phyloP scores from a whole-genome alignment of 2,329 filamentous ascomycete genomes.

The Aspergillus eucalypticola region DNA sequence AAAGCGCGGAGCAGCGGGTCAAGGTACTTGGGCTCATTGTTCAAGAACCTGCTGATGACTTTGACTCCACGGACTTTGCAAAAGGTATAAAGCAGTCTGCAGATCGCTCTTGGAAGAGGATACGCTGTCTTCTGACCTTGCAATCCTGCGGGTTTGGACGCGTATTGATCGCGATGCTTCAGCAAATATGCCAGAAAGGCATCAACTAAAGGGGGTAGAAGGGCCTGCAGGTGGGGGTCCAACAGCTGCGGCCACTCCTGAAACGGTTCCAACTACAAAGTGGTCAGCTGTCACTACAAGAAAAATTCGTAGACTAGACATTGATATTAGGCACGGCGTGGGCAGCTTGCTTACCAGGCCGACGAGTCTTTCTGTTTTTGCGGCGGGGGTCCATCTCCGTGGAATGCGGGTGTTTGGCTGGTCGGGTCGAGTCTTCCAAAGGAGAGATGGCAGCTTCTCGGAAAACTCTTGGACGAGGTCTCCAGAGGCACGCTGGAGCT shows the following conservation, averaged over 20 bases:
- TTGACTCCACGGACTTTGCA: slow-evolving; percentile 95
- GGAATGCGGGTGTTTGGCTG: slow-evolving; percentile 30
- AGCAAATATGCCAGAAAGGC: slow-evolving; percentile 70
- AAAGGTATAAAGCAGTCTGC: slow-evolving; percentile 79
- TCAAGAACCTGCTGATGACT: slow-evolving; percentile 85
- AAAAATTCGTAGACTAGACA: slow-evolving; percentile 9
- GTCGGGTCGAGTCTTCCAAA: slow-evolving; percentile 39
- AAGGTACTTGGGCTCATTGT: slow-evolving; percentile 82
- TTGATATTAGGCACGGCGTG: neutral
- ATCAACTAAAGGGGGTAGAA: slow-evolving; percentile 73
- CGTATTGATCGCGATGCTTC: slow-evolving; percentile 45
- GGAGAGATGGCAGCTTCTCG: slow-evolving; percentile 43
- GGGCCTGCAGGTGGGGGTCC: slow-evolving; percentile 74
- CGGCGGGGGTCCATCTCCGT: slow-evolving; percentile 41
- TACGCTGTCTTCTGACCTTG: slow-evolving; percentile 39
- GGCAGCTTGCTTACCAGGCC: slow-evolving; percentile 36
- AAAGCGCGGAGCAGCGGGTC: slow-evolving; percentile 76
- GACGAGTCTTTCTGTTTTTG: slow-evolving; percentile 42
- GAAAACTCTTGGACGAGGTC: slow-evolving; percentile 47
- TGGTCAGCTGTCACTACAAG: slow-evolving; percentile 3
- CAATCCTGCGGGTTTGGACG: slow-evolving; percentile 33
- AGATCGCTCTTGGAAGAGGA: slow-evolving; percentile 69
- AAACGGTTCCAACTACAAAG: slow-evolving; percentile 71
- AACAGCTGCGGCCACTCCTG: slow-evolving; percentile 94
- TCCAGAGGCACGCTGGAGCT: slow-evolving; percentile 49